Conservation (phyloP, 2,329 filamentous ascomycete species). For the Aspergillus intermedius region DNA sequence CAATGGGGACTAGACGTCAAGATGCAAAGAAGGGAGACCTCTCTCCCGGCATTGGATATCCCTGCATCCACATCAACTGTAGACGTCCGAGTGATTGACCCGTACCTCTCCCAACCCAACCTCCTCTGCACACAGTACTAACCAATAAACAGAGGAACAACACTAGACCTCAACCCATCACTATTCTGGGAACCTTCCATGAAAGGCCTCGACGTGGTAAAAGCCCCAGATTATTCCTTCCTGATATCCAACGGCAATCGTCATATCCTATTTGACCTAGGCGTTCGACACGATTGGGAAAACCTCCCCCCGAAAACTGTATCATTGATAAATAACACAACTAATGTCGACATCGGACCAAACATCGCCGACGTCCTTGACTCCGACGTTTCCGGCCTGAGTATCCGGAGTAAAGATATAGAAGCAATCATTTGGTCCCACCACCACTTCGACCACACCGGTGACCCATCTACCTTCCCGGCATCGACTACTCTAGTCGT, state of each 20-base stretch:
- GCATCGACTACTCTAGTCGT: constrained; percentile 5
- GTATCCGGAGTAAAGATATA: not conserved
- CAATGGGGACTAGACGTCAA: no score
- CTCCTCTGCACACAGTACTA: no score
- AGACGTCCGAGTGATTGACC: no score
- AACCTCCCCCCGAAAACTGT: not conserved
- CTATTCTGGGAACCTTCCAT: no score
- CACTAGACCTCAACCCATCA: no score
- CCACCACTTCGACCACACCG: constrained; percentile 15
- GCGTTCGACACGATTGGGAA: not conserved
- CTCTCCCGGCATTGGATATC: no score
- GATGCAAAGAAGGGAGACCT: no score
- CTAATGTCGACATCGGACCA: not conserved
- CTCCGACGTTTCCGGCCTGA: not conserved
- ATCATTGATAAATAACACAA: not conserved
- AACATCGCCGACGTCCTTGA: not conserved
- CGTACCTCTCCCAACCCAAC: no score
- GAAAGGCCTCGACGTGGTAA: no score
- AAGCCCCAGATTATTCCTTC: not conserved
- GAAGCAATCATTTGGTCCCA: constrained; percentile 8
- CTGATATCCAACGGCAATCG: not conserved
- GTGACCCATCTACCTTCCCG: constrained; percentile 10
- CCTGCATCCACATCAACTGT: no score
- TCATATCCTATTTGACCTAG: not conserved
- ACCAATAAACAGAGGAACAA: no score